A percentile compares a stretch with the other conserved stretches of the same genome.
phyloP scores from a whole-genome alignment of 331 rosid species.

The Quercus phellos region DNA sequence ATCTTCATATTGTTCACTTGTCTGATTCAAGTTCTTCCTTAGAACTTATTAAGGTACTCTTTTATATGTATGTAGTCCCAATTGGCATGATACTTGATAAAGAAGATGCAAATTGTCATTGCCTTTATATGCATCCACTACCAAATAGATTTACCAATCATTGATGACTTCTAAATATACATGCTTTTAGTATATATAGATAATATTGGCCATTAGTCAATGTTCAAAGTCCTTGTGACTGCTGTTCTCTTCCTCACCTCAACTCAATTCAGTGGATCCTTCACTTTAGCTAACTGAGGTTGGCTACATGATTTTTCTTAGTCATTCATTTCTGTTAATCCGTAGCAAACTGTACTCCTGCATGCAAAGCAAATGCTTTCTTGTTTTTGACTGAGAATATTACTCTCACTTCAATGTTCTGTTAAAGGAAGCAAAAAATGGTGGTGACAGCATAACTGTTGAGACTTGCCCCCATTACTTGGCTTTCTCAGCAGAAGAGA shows the following conservation, averaged over 20 bases:
- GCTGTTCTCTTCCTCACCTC: neutral
- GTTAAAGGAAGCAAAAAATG: conserved; percentile 65
- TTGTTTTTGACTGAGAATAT: conserved; percentile 9
- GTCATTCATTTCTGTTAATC: neutral
- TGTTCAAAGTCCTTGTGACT: neutral
- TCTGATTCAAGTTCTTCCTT: conserved; percentile 83
- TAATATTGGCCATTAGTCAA: no score
- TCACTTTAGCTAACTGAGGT: neutral
- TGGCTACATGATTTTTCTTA: neutral
- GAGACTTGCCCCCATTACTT: conserved; percentile 93
- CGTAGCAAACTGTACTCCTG: neutral
- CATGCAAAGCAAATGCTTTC: neutral
- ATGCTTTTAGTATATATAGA: no score
- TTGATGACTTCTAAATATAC: no score
- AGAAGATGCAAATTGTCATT: neutral
- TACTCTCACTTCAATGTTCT: conserved; percentile 1
- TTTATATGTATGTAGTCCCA: neutral
- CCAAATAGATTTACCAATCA: neutral
- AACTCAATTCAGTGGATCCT: neutral
- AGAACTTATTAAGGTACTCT: conserved; percentile 70
- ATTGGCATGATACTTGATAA: neutral
- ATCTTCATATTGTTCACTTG: conserved; percentile 89
- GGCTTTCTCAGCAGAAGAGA: conserved; percentile 78
- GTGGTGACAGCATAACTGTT: conserved; percentile 75
- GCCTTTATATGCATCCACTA: neutral